A percentile compares a stretch with the other conserved stretches of the same genome.
Evolutionary conservation across 768 basidiomycete species (phyloP).

Genomic region (Xerocomus spinulosus): DNA sequence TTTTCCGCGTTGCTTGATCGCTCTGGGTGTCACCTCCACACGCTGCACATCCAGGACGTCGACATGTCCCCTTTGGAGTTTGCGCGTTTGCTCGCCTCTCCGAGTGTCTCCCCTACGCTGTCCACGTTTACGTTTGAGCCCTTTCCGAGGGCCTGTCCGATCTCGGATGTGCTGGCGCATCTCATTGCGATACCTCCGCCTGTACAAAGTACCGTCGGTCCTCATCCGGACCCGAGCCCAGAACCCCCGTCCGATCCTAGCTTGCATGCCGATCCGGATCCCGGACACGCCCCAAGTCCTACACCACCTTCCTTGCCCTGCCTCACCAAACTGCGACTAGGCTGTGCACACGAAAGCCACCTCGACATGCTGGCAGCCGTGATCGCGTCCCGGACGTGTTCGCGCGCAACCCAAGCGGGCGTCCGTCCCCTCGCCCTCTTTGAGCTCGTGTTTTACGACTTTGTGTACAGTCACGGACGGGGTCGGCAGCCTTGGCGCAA

Average conservation of each 20-base stretch:
- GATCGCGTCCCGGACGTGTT: constrained; percentile 17
- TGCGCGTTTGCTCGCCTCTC: constrained; percentile 15
- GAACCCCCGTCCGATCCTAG: neutral
- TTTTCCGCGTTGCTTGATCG: constrained; percentile 23
- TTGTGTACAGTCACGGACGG: constrained; percentile 10
- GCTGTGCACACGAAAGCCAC: constrained; percentile 20
- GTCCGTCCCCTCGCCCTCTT: constrained; percentile 13
- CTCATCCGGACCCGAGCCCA: neutral
- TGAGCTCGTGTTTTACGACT: constrained; percentile 24
- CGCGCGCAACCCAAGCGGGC: constrained; percentile 4
- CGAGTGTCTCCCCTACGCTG: constrained; percentile 13
- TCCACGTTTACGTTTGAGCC: constrained; percentile 23
- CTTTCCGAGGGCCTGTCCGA: constrained; percentile 14
- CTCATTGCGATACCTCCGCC: neutral
- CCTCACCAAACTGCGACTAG: constrained; percentile 18
- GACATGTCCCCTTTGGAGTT: constrained; percentile 23
- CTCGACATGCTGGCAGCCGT: constrained; percentile 14
- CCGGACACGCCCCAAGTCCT: neutral
- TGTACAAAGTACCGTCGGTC: no score
- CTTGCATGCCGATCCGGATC: neutral
- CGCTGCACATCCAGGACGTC: constrained; percentile 18
- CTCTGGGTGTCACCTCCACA: constrained; percentile 16
- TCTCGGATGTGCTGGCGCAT: constrained; percentile 17
- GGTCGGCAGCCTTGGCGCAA: constrained; percentile 12
- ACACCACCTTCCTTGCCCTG: constrained; percentile 6